Percentiles rank a stretch among this genome's conserved stretches.
phyloP scores from a whole-genome alignment of 192 early-diverging fungal species.

The Rhizophlyctis rosea region DNA sequence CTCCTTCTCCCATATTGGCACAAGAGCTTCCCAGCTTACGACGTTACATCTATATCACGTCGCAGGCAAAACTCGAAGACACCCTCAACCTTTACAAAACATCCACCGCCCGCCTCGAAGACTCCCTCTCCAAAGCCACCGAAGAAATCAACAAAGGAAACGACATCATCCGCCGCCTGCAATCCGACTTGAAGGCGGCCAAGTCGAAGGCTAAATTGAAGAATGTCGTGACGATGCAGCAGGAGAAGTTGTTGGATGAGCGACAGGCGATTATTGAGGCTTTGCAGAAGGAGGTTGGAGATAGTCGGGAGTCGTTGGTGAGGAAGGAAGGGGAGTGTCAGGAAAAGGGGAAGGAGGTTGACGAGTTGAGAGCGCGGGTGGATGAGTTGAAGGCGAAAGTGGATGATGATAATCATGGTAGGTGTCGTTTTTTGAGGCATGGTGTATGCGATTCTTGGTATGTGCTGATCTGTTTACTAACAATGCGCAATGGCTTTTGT shows the following conservation, averaged over 20 bases:
- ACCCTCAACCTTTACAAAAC: slow-evolving; percentile 26
- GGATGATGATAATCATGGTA: slow-evolving; percentile 57
- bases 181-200: slow-evolving; percentile 43
- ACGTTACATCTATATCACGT: no score
- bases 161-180: slow-evolving; percentile 56
- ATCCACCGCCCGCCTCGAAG: slow-evolving; percentile 35
- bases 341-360: slow-evolving; percentile 10
- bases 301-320: slow-evolving; percentile 22
- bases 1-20: slow-evolving; percentile 1
- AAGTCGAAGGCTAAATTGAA: slow-evolving; percentile 58
- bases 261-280: slow-evolving; percentile 29
- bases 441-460: not conserved
- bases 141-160: slow-evolving; percentile 57
- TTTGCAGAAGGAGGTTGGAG: slow-evolving; percentile 39
- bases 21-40: no score
- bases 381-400: slow-evolving; percentile 49
- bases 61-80: slow-evolving; percentile 30
- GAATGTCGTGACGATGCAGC: slow-evolving; percentile 56
- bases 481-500: not conserved
- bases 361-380: slow-evolving; percentile 33
- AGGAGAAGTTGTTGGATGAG: slow-evolving; percentile 58
- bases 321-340: slow-evolving; percentile 20
- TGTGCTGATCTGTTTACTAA: not conserved
- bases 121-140: slow-evolving; percentile 20
- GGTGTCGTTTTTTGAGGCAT: not conserved